phyloP scores from a whole-genome alignment of 805 yeast species.

The Saccharomycopsis sp. region DNA sequence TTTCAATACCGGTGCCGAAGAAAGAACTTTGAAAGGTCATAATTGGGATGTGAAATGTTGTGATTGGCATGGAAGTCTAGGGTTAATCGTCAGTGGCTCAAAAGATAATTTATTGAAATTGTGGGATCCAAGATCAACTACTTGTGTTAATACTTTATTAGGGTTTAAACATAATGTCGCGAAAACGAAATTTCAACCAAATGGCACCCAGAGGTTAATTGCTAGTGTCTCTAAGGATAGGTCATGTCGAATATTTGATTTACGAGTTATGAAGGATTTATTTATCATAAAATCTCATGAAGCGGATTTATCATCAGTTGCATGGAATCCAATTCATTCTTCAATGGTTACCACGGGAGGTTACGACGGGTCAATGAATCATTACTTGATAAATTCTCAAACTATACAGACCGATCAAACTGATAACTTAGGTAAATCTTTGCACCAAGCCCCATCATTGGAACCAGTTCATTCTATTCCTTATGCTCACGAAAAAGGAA shows the following conservation, averaged over 20 bases:
- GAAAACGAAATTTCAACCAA: slow-evolving; percentile 77
- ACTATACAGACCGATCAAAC: slow-evolving; percentile 26
- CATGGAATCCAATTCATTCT: slow-evolving; percentile 91
- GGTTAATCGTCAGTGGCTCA: slow-evolving; percentile 85
- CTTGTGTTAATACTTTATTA: slow-evolving; percentile 71
- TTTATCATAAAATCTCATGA: slow-evolving; percentile 71
- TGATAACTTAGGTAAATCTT: neutral
- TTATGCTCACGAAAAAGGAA: slow-evolving; percentile 89
- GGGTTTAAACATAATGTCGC: slow-evolving; percentile 95
- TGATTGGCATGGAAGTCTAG: slow-evolving; percentile 92
- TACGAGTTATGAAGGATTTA: slow-evolving; percentile 76
- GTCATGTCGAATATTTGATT: slow-evolving; percentile 80
- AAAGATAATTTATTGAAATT: slow-evolving; percentile 88
- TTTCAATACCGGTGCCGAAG: slow-evolving; percentile 82
- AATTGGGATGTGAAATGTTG: slow-evolving; percentile 98
- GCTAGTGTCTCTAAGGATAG: slow-evolving; percentile 89
- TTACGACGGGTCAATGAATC: slow-evolving; percentile 80
- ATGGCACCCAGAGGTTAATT: slow-evolving; percentile 60
- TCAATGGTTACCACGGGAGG: slow-evolving; percentile 77
- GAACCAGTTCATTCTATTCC: slow-evolving; percentile 61
- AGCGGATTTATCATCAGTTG: slow-evolving; percentile 73
- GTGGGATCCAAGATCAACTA: slow-evolving; percentile 90
- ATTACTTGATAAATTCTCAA: slow-evolving; percentile 53
- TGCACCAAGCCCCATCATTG: slow-evolving; percentile 19
- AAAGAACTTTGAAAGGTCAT: slow-evolving; percentile 76